Conservation (phyloP, 306 rosid genomes). For the Trifolium fragiferum region DNA sequence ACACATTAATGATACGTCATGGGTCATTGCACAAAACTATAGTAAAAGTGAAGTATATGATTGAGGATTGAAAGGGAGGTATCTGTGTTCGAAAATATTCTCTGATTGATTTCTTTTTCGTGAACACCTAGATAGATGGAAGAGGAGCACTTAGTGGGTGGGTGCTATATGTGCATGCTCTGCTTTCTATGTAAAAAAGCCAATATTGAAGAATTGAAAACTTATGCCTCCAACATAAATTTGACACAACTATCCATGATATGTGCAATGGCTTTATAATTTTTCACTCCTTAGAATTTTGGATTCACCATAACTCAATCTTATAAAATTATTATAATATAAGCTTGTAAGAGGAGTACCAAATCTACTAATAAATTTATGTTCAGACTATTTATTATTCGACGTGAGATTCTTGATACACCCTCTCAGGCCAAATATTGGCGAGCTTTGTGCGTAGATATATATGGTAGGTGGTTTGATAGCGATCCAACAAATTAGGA, state of each 20-base stretch:
- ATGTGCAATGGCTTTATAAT: too few species aligned
- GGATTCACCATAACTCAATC: too few species aligned
- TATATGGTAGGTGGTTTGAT: too few species aligned
- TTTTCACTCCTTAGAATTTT: too few species aligned
- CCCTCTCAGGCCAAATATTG: too few species aligned
- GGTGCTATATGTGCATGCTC: constrained; percentile 52
- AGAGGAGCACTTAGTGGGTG: constrained; percentile 40
- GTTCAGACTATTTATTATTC: too few species aligned
- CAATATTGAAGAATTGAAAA: constrained; percentile 36
- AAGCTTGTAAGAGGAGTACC: too few species aligned
- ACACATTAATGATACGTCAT: constrained; percentile 49
- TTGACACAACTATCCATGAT: constrained; percentile 43
- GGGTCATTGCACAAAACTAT: constrained; percentile 52
- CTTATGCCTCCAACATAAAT: constrained; percentile 12
- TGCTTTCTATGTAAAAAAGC: constrained; percentile 65
- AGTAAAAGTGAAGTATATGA: constrained; percentile 65
- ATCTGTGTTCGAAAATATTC: constrained; percentile 61
- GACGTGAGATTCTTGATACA: too few species aligned
- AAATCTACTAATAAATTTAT: too few species aligned
- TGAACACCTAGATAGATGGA: constrained; percentile 52
- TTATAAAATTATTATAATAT: too few species aligned
- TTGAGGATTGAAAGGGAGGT: constrained; percentile 73
- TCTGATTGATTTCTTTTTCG: constrained; percentile 46
- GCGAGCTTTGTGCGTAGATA: too few species aligned
- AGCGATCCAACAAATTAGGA: too few species aligned